A percentile compares a stretch with the other conserved stretches of the same genome.
phyloP scores from a whole-genome alignment of 208 protist species.

The Angomonas deanei region DNA sequence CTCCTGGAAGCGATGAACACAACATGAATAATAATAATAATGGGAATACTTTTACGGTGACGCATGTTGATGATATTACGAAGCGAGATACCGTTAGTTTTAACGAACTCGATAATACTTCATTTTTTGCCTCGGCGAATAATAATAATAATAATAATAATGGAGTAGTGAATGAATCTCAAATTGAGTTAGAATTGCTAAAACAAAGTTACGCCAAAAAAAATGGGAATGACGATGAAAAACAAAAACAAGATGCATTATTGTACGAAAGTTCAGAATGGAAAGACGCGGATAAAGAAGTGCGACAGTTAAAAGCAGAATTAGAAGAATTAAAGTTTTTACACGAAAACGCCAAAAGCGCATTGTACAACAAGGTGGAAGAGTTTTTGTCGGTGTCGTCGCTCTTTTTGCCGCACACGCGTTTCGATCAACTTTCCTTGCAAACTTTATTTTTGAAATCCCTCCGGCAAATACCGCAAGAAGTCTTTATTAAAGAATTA shows the following conservation, averaged over 20 bases:
- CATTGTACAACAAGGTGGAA: constrained; percentile 36
- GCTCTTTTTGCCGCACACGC: constrained; percentile 59
- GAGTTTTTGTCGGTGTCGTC: constrained; percentile 32
- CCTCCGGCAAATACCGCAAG: constrained; percentile 53
- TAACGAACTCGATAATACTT: not conserved
- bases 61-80: too few relatives aligned
- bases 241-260: not conserved
- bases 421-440: constrained; percentile 32
- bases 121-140: constrained; percentile 3
- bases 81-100: not conserved
- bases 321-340: constrained; percentile 53
- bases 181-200: not conserved
- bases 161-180: not conserved
- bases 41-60: not conserved
- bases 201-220: constrained; percentile 1
- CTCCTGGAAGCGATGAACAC: not conserved
- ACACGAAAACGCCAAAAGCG: constrained; percentile 25
- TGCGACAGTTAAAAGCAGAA: constrained; percentile 42
- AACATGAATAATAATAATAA: constrained; percentile 5
- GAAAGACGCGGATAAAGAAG: constrained; percentile 35
- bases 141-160: constrained; percentile 2
- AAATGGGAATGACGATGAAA: not conserved
- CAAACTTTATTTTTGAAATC: constrained; percentile 50
- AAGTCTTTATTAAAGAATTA: constrained; percentile 62
- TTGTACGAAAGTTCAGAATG: constrained; percentile 17